A percentile compares a stretch with the other conserved stretches of the same genome.
These are phyloP conservation scores for Rhodomyrtus psidioides DNA, from an alignment of 441 rosid genomes.

Conservation along the genomic window DNA sequence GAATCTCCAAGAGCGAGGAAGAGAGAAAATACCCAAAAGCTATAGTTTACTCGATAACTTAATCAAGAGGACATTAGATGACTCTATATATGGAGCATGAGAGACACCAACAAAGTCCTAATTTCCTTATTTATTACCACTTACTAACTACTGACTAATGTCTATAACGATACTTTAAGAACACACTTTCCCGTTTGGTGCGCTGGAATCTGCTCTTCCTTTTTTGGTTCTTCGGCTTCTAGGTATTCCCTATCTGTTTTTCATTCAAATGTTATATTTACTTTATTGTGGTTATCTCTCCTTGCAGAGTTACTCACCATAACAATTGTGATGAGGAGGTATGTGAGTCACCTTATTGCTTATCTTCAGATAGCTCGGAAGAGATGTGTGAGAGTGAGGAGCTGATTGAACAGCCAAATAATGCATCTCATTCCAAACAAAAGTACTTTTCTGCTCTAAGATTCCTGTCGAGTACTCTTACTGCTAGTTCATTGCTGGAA, in stretches of 20 bases:
- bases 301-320: constrained; percentile 45
- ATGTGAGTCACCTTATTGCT: constrained; percentile 52
- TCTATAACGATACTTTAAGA: background rate
- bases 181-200: background rate
- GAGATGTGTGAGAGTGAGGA: constrained; percentile 42
- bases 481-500: constrained; percentile 22
- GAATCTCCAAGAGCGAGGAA: background rate
- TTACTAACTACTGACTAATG: background rate
- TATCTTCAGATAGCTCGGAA: constrained; percentile 52
- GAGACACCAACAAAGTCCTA: background rate
- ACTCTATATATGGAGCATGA: background rate
- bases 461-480: constrained; percentile 29
- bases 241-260: background rate
- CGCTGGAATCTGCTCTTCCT: background rate
- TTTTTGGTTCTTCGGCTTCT: background rate
- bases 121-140: background rate
- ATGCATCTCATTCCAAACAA: constrained; percentile 22
- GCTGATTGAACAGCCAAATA: constrained; percentile 30
- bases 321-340: constrained; percentile 39
- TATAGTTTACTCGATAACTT: background rate
- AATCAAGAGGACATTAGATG: background rate
- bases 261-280: background rate
- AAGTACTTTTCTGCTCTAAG: constrained; percentile 57
- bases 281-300: constrained; percentile 5
- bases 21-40: background rate